Conservation (phyloP, 768 basidiomycete species). For the Mycena belliarum region DNA sequence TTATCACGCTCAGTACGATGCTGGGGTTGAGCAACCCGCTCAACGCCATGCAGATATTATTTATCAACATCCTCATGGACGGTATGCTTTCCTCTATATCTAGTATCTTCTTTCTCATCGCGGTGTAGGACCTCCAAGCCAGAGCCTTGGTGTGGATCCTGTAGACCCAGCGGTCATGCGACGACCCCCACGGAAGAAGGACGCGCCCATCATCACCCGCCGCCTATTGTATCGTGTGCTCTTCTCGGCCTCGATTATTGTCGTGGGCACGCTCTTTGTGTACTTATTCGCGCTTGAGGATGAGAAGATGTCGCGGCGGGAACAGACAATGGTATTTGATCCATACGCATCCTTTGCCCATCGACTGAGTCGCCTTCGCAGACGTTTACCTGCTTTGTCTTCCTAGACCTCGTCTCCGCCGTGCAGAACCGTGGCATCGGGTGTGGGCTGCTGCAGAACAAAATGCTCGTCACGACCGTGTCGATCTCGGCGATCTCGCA, state of each 20-base stretch:
- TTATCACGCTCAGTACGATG: conserved; percentile 93
- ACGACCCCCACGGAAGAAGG: conserved; percentile 88
- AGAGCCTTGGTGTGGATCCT: conserved; percentile 95
- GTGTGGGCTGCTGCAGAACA: conserved; percentile 81
- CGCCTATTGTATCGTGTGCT: conserved; percentile 76
- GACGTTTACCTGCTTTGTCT: conserved; percentile 97
- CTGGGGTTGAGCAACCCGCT: conserved; percentile 89
- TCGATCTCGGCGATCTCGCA: conserved; percentile 84
- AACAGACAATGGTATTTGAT: conserved; percentile 90
- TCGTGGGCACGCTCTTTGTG: conserved; percentile 83
- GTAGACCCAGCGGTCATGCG: conserved; percentile 93
- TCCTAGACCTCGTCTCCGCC: conserved; percentile 94
- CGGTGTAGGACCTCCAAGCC: conserved; percentile 81
- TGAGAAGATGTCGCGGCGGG: conserved; percentile 78
- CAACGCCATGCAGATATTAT: conserved; percentile 99
- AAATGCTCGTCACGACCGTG: conserved; percentile 88
- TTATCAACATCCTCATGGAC: conserved; percentile 99
- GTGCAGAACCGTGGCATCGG: conserved; percentile 91
- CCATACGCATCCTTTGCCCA: not conserved
- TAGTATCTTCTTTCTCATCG: not conserved
- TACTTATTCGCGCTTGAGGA: conserved; percentile 84
- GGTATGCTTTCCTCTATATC: conserved; percentile 45
- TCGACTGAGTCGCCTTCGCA: conserved; percentile 32
- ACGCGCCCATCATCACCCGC: conserved; percentile 82
- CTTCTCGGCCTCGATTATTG: conserved; percentile 94